phyloP scores from a whole-genome alignment of 2,329 filamentous ascomycete genomes.

The Phyllosticta citrichinensis region DNA sequence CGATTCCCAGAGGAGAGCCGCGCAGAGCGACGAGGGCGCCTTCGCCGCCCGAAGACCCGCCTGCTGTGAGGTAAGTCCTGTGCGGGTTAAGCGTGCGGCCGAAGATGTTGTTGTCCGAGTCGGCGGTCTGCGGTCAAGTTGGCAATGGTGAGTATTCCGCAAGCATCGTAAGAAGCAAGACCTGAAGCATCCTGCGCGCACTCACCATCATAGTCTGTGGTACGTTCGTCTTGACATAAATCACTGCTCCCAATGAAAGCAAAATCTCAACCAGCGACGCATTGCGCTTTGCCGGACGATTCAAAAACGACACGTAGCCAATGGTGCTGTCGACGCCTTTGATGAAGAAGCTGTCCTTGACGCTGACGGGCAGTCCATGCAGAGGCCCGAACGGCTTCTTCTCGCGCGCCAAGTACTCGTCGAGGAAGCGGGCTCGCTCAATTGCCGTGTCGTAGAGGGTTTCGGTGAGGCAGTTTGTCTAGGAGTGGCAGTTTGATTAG shows the following conservation, averaged over 20 bases:
- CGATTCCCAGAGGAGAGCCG: slow-evolving; percentile 45
- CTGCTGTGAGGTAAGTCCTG: slow-evolving; percentile 40
- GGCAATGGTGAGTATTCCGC: background rate
- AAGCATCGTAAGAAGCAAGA: background rate
- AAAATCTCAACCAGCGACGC: slow-evolving; percentile 26
- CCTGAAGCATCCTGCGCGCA: background rate
- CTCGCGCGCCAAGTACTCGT: slow-evolving; percentile 22
- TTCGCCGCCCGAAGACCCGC: slow-evolving; percentile 48
- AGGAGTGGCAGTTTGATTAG: background rate
- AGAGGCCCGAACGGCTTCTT: slow-evolving; percentile 32
- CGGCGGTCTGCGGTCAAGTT: slow-evolving; percentile 23
- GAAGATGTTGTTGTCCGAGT: slow-evolving; percentile 41
- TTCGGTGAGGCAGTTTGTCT: slow-evolving; percentile 31
- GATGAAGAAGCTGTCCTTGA: slow-evolving; percentile 44
- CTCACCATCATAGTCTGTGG: slow-evolving; percentile 45
- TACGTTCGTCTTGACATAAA: slow-evolving; percentile 44
- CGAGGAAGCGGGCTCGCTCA: slow-evolving; percentile 22
- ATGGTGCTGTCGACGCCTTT: slow-evolving; percentile 38
- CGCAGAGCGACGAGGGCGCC: slow-evolving; percentile 43
- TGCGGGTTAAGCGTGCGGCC: slow-evolving; percentile 45
- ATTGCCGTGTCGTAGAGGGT: slow-evolving; percentile 29
- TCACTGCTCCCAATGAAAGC: slow-evolving; percentile 36
- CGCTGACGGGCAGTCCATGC: slow-evolving; percentile 40
- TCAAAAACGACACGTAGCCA: slow-evolving; percentile 37
- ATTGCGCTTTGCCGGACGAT: slow-evolving; percentile 11